A percentile compares a stretch with the other conserved stretches of the same genome.
Evolutionary conservation across 2,329 filamentous ascomycete species (phyloP).

Genomic region (Delphinella strobiligena): DNA sequence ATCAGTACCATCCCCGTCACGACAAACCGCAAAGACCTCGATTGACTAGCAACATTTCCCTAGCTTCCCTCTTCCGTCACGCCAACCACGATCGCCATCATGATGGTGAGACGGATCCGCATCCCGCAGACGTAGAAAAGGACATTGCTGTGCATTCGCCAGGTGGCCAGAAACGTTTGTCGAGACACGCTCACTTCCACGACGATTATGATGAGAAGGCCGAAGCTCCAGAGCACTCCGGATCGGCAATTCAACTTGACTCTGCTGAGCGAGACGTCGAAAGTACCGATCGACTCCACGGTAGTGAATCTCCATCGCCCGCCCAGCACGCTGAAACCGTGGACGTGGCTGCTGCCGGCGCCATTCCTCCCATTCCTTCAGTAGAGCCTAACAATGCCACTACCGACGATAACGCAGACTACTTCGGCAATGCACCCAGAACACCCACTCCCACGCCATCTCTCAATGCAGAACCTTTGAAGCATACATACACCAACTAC

Average conservation of each 20-base stretch:
- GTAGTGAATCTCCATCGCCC: too few relatives aligned
- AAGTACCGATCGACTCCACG: too few relatives aligned
- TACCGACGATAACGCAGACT: background rate
- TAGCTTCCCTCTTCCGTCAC: conserved; percentile 17
- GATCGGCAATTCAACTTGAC: too few relatives aligned
- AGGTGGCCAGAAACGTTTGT: conserved; percentile 11
- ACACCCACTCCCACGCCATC: conserved; percentile 2
- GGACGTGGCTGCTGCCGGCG: too few relatives aligned
- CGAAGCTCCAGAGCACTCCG: background rate
- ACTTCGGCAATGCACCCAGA: conserved; percentile 1
- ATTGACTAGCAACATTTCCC: conserved; percentile 12
- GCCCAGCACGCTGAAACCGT: too few relatives aligned
- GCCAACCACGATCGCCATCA: conserved; percentile 9
- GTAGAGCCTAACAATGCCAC: too few relatives aligned
- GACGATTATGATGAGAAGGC: conserved; percentile 8
- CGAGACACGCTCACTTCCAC: conserved; percentile 16
- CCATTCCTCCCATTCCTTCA: too few relatives aligned
- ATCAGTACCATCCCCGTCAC: conserved; percentile 17
- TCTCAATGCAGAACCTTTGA: background rate
- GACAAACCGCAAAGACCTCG: conserved; percentile 18
- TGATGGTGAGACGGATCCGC: conserved; percentile 3
- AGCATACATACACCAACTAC: conserved; percentile 52
- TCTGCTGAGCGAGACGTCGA: too few relatives aligned
- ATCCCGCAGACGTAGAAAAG: conserved; percentile 3
- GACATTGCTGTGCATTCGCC: background rate